A percentile compares a stretch with the other conserved stretches of the same genome.
Evolutionary conservation across 2,329 filamentous ascomycete genomes (phyloP).

Genomic region (Xylaria sp.): DNA sequence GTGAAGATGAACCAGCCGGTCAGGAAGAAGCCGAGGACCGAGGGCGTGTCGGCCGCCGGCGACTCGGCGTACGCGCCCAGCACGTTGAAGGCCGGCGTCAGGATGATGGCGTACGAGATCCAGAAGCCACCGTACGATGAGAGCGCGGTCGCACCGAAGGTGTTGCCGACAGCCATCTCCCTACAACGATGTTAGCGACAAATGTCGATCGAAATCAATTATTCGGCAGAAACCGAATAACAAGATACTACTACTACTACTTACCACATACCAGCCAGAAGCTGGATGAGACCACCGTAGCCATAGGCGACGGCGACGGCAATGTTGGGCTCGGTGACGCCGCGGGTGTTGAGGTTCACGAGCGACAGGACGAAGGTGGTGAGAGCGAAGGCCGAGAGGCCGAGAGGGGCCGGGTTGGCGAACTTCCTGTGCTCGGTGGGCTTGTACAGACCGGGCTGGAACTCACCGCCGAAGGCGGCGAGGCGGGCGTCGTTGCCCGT

Average conservation of each 20-base stretch:
- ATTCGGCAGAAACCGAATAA: too few relatives aligned
- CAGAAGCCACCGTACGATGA: slow-evolving; percentile 88
- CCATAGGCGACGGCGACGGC: slow-evolving; percentile 75
- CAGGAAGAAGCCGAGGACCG: slow-evolving; percentile 78
- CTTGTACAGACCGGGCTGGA: slow-evolving; percentile 76
- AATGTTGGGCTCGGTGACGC: slow-evolving; percentile 70
- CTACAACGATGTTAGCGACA: slow-evolving; percentile 53
- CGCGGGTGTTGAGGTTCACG: slow-evolving; percentile 75
- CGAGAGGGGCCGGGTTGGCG: slow-evolving; percentile 81
- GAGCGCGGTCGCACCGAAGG: slow-evolving; percentile 83
- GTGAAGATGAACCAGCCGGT: slow-evolving; percentile 89
- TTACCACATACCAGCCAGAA: slow-evolving; percentile 88
- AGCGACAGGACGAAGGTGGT: slow-evolving; percentile 83
- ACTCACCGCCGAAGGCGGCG: slow-evolving; percentile 75
- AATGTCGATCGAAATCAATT: neutral
- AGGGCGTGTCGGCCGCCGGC: slow-evolving; percentile 55
- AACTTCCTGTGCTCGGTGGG: slow-evolving; percentile 74
- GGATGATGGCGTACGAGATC: slow-evolving; percentile 77
- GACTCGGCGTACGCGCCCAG: slow-evolving; percentile 59
- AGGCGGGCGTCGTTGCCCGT: slow-evolving; percentile 53
- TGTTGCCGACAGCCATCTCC: slow-evolving; percentile 90
- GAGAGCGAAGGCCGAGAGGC: slow-evolving; percentile 81
- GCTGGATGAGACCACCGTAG: slow-evolving; percentile 82
- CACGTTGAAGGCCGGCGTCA: slow-evolving; percentile 75
- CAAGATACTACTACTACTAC: slow-evolving; percentile 45